Base-by-base conservation (phyloP, 371 early-diverging fungal genomes). In the Hamiltosporidium magnivora region DNA sequence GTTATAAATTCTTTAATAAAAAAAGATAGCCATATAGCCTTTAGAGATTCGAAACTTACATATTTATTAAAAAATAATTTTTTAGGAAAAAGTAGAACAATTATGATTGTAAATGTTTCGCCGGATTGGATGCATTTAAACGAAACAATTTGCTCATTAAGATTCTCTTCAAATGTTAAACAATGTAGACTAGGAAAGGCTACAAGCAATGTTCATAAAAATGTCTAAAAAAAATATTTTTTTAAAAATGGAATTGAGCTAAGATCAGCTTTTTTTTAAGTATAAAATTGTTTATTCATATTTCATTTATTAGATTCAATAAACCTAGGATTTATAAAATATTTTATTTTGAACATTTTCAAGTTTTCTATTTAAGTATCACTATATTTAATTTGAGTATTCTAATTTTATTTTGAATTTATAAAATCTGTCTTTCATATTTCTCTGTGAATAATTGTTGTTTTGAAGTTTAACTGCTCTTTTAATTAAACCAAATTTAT, bases 101-200 rank as follows among this genome's bases (percentile, higher is more conserved):
- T 93, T 14, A 96, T 98, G 95, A 91, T 98, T 86, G 94, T 96
- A 37, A 95, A 94, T 73, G 84, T 98, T 40, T 87, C 88, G 37
- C 92, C 92, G 6, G 71, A 86, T 63, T 69, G 81, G 14, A 80
- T 83, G 43, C 86, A 86, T 77, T 83, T 88, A 56, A 80, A 84
- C 44, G 96, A 96, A 79, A 91, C 89, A 1, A 73, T 96, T 42
- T 90, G 89, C 79, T 90, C 93, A 1, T 83, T 96, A 60, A 83
- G 94, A 67, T 94, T 96, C 85, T 94, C 94, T 2, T 88, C 90
- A 44, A 94, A 92, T 85, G 93, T 89, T n/a, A 56, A 14, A 8
- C 8, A 56, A 37, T 12, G 12, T 12, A 56, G 14, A 38, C 14
- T 56, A 25, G 56, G 56, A 25, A 56, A 38, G 37, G 14, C 11